Evolutionary conservation across 192 early-diverging fungal genomes (phyloP).

Genomic region (Entomortierella chlamydospora): DNA sequence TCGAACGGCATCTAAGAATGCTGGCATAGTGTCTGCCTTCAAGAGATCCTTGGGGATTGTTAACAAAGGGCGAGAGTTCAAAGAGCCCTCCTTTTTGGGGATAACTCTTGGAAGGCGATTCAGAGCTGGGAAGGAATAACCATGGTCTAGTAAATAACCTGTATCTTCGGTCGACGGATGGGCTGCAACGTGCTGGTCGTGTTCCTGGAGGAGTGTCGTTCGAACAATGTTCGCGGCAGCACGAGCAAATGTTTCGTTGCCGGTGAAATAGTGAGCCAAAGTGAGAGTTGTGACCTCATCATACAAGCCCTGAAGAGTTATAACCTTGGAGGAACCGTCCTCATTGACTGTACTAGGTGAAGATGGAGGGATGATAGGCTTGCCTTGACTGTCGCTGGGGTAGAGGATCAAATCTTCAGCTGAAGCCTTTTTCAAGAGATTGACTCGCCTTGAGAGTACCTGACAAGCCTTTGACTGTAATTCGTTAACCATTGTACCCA

Average conservation of each 20-base stretch:
- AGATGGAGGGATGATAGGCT: conserved; percentile 27
- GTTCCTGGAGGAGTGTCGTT: conserved; percentile 62
- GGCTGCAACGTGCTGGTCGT: conserved; percentile 56
- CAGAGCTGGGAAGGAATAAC: conserved; percentile 69
- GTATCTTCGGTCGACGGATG: conserved; percentile 59
- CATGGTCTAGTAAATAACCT: conserved; percentile 68
- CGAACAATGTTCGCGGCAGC: conserved; percentile 68
- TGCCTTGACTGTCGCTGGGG: conserved; percentile 25
- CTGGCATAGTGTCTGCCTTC: conserved; percentile 60
- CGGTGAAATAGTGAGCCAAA: conserved; percentile 64
- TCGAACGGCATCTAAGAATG: conserved; percentile 65
- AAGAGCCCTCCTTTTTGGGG: conserved; percentile 53
- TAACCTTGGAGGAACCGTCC: conserved; percentile 34
- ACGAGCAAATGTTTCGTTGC: conserved; percentile 62
- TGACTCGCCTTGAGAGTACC: conserved; percentile 27
- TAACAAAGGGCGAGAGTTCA: conserved; percentile 36
- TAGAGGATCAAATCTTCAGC: conserved; percentile 40
- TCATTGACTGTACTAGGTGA: conserved; percentile 10
- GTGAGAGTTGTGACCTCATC: conserved; percentile 67
- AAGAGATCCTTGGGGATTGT: conserved; percentile 59
- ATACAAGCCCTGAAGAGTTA: conserved; percentile 53
- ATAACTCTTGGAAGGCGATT: conserved; percentile 63
- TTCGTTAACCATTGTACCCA: conserved; percentile 54
- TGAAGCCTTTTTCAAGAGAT: conserved; percentile 44
- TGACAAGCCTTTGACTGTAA: conserved; percentile 40